A percentile compares a stretch with the other conserved stretches of the same genome.
Conservation (phyloP, 495 filamentous ascomycete species). For the Parathielavia appendiculata region DNA sequence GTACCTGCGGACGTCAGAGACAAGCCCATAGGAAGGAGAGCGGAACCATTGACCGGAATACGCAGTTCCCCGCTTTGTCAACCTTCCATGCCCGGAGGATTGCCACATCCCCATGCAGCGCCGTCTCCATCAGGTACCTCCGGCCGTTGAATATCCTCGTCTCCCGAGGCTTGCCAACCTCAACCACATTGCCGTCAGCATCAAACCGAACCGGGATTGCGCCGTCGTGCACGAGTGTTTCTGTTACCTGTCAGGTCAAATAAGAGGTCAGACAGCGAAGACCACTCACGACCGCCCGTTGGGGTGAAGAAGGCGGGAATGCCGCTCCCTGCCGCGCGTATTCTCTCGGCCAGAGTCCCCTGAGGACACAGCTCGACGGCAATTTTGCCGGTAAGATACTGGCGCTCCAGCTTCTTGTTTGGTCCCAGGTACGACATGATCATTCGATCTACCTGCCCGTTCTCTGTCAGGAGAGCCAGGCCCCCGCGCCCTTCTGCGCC, state of each 20-base stretch:
- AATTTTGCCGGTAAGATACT: conserved; percentile 57
- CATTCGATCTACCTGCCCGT: conserved; percentile 54
- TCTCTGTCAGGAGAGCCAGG: conserved; percentile 47
- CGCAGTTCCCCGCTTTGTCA: conserved; percentile 58
- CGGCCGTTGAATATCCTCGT: conserved; percentile 55
- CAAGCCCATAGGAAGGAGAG: too few relatives aligned
- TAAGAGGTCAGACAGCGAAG: not conserved
- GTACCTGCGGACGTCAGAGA: conserved; percentile 29
- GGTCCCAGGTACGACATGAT: conserved; percentile 57
- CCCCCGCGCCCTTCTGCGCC: conserved; percentile 53
- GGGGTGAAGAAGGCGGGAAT: conserved; percentile 65
- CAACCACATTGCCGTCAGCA: conserved; percentile 47
- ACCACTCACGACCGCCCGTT: conserved; percentile 49
- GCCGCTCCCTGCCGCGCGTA: conserved; percentile 59
- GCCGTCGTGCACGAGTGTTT: conserved; percentile 57
- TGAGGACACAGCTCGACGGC: conserved; percentile 62
- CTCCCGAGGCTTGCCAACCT: conserved; percentile 52
- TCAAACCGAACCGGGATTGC: conserved; percentile 54
- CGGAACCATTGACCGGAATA: conserved; percentile 42
- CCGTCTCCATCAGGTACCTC: conserved; percentile 58
- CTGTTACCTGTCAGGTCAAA: conserved; percentile 21
- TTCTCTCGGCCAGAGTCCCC: conserved; percentile 59
- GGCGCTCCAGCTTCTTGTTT: conserved; percentile 61
- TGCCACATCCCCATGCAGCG: conserved; percentile 58
- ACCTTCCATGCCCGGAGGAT: conserved; percentile 61